These are phyloP conservation scores for Diplodia mutila DNA, from an alignment of 2,329 filamentous ascomycete genomes.

Conservation along the genomic window DNA sequence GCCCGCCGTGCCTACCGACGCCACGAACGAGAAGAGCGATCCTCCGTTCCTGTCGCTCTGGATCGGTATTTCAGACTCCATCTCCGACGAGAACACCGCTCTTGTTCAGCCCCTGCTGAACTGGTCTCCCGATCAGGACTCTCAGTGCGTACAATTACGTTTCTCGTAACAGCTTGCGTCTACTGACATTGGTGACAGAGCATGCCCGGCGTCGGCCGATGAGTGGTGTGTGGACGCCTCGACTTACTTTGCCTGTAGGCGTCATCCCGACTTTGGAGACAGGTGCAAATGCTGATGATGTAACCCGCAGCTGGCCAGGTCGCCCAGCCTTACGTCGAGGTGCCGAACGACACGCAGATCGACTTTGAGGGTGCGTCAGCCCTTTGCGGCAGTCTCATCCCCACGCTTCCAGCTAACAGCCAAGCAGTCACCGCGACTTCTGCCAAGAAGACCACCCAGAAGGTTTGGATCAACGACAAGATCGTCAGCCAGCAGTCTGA, in stretches of 20 bases:
- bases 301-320: slow-evolving; percentile 2
- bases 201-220: neutral
- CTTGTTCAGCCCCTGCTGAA: slow-evolving; percentile 24
- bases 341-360: neutral
- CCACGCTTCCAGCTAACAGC: neutral
- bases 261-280: neutral
- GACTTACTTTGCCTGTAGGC: slow-evolving; percentile 4
- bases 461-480: slow-evolving; percentile 11
- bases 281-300: neutral
- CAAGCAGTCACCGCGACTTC: neutral
- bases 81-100: slow-evolving; percentile 2
- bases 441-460: neutral
- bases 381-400: rapidly evolving
- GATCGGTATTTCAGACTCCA: slow-evolving; percentile 20
- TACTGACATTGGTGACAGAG: neutral
- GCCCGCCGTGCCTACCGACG: neutral
- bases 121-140: slow-evolving; percentile 15
- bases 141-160: too few species aligned
- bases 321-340: neutral
- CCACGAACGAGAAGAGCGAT: neutral
- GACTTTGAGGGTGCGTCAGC: neutral
- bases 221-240: slow-evolving; percentile 25
- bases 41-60: slow-evolving; percentile 14
- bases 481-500: slow-evolving; percentile 18
- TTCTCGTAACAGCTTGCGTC: too few species aligned